Evolutionary conservation across 805 yeast species (phyloP).

Genomic region (Wickerhamiella sorbophila): DNA sequence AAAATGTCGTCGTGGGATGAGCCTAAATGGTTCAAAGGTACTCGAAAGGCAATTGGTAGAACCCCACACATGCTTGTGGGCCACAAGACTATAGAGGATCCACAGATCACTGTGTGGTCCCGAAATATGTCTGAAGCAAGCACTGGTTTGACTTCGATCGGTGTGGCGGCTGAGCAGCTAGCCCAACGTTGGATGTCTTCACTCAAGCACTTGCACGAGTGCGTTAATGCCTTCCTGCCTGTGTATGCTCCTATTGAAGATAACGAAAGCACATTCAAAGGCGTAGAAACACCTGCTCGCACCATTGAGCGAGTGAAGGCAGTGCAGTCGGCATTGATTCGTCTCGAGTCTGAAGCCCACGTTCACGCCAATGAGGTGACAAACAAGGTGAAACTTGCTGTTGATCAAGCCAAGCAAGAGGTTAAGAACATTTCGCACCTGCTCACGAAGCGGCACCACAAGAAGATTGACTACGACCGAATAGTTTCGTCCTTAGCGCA

Average conservation of each 20-base stretch:
- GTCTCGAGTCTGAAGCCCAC: slow-evolving; percentile 19
- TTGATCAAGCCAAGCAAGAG: slow-evolving; percentile 15
- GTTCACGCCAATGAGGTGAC: slow-evolving; percentile 18
- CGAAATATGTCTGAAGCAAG: slow-evolving; percentile 23
- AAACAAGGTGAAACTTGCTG: slow-evolving; percentile 16
- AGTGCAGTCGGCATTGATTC: background rate
- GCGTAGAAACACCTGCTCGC: slow-evolving; percentile 11
- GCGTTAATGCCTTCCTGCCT: slow-evolving; percentile 18
- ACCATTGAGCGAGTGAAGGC: background rate
- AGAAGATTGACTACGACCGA: slow-evolving; percentile 27
- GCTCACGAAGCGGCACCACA: slow-evolving; percentile 25
- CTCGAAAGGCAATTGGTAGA: slow-evolving; percentile 25
- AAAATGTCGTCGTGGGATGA: background rate
- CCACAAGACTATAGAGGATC: slow-evolving; percentile 23
- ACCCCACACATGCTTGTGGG: slow-evolving; percentile 27
- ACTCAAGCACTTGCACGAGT: slow-evolving; percentile 14
- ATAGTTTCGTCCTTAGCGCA: background rate
- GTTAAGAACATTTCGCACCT: slow-evolving; percentile 20
- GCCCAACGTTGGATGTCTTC: slow-evolving; percentile 14
- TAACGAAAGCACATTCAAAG: slow-evolving; percentile 18
- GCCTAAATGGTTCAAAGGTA: slow-evolving; percentile 20
- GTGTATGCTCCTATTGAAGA: slow-evolving; percentile 15
- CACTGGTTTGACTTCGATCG: background rate
- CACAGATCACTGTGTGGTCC: slow-evolving; percentile 24
- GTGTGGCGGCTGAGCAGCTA: slow-evolving; percentile 19